Evolutionary conservation across 225 moss, liverwort and hornwort genomes (phyloP), one percentile per base, ranked within the genome.

Genomic region (Bryum argenteum): DNA sequence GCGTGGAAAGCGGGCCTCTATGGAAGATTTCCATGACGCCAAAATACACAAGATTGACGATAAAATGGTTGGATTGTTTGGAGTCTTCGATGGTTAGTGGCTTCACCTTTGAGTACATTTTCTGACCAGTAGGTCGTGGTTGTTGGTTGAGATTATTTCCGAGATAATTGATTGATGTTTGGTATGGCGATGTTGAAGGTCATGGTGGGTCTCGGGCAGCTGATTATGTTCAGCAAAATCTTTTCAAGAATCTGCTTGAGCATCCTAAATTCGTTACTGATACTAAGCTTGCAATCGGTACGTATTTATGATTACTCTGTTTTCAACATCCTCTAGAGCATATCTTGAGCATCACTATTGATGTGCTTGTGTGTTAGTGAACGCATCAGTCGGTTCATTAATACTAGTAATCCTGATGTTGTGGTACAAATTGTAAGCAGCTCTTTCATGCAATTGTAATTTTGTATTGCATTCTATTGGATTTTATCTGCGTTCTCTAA

Each of bases 181-280:
- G 19, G 16, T 3, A 72, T 63, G 67, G 44, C 69, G 50, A 67
- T 71, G 58, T 61, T 71, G 56, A 79, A 96, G 96, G 96, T 69
- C 96, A 97, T 67, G 96, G 96, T 70, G 96, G 96, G 17, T 89
- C 88, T 42, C 84, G 94, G 79, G 96, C 96, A 48, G 96, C 96
- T 22, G 90, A 90, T 70, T 97, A 86, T 66, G 94, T 97, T 28
- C 88, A 87, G 80, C 81, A 88, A 13, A 71, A 97, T 72, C 90
- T 97, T 17, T 97, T 97, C 74, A 88, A 97, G 43, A 97, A 97
- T 71, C 72, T 97, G 66, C 82, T 92, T 58, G 82, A 85, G 59
- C 96, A 97, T 71, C 94, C 96, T 41, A 79, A 84, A 71, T 97
- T 97, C 74, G 75, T 92, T 45, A 75, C 51, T 62, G 79, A 97